Conservation (phyloP, 306 rosid genomes). For the Casuarina cunninghamiana region DNA sequence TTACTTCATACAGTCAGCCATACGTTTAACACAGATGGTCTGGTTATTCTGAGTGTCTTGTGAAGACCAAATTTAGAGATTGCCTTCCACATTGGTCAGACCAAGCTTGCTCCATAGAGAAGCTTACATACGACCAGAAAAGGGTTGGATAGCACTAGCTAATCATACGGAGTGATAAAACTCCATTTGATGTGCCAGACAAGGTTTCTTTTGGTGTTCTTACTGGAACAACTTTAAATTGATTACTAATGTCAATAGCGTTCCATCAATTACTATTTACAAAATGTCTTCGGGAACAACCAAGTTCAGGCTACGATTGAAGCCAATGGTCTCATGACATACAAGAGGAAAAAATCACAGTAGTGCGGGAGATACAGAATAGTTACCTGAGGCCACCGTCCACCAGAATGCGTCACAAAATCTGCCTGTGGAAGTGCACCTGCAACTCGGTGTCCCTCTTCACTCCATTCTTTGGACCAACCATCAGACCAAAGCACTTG, state of each 20-base stretch:
- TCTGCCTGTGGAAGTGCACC: constrained; percentile 61
- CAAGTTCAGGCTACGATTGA: constrained; percentile 2
- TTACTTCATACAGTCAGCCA: constrained; percentile 9
- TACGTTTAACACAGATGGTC: not conserved
- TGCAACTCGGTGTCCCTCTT: constrained; percentile 68
- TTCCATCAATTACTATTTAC: not conserved
- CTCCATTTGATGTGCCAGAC: not conserved
- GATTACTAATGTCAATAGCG: not conserved
- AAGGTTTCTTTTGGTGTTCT: not conserved
- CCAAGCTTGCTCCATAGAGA: constrained; percentile 10
- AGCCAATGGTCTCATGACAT: not conserved
- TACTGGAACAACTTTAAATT: not conserved
- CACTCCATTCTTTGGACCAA: constrained; percentile 90
- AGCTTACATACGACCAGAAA: not conserved
- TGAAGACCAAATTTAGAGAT: not conserved
- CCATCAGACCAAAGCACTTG: constrained; percentile 74
- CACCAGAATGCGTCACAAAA: constrained; percentile 71
- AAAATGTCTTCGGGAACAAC: constrained; percentile 1
- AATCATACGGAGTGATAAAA: not conserved
- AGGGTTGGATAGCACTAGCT: not conserved
- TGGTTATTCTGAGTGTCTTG: constrained; percentile 4
- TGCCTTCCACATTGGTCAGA: not conserved
- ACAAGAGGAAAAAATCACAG: constrained; percentile 10
- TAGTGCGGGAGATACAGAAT: constrained; percentile 8
- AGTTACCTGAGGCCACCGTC: constrained; percentile 93